phyloP scores from a whole-genome alignment of 73 alveolate species.

The Paramecium octaurelia region DNA sequence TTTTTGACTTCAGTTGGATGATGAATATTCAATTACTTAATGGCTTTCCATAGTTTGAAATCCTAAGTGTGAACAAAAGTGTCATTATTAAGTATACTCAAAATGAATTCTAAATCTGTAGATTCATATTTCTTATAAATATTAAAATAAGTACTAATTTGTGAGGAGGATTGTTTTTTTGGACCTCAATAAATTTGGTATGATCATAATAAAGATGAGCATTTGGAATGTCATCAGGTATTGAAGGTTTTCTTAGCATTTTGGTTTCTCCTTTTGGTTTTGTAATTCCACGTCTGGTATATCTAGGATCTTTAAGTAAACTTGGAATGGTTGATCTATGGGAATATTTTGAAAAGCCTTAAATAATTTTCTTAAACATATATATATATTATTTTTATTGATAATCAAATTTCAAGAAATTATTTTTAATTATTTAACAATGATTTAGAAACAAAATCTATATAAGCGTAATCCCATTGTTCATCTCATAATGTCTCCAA shows the following conservation, averaged over 20 bases:
- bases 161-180: neutral
- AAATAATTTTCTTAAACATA: neutral
- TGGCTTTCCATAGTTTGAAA: neutral
- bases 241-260: neutral
- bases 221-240: neutral
- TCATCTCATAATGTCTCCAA: too few relatives aligned
- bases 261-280: neutral
- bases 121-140: neutral
- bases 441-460: neutral
- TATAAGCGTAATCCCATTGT: too few relatives aligned
- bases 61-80: neutral
- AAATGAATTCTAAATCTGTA: neutral
- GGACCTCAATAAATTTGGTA: neutral
- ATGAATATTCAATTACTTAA: neutral
- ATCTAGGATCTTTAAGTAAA: slow-evolving; percentile 11
- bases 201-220: slow-evolving; percentile 18
- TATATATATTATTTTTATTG: neutral
- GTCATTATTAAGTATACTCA: slow-evolving; percentile 5
- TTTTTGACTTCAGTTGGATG: neutral
- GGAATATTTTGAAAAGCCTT: neutral
- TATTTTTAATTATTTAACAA: too few relatives aligned
- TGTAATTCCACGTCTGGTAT: neutral
- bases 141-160: neutral
- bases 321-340: neutral
- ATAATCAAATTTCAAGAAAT: neutral